Evolutionary conservation across 108 stramenopile species (phyloP), one percentile per base, ranked within the genome.

Genomic region (Fistulifera solaris): DNA sequence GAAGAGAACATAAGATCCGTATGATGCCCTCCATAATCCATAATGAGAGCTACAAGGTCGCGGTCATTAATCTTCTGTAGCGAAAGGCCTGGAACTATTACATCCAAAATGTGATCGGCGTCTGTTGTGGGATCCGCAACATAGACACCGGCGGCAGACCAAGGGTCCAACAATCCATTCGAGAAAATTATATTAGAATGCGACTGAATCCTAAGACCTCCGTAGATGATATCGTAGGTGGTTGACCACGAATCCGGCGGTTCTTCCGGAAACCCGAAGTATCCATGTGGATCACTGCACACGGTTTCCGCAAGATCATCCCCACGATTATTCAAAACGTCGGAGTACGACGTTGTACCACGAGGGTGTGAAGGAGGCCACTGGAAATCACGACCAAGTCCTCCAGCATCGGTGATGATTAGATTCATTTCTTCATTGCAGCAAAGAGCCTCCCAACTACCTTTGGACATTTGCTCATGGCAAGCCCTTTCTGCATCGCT

Each of bases 91-190:
- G 56, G 56, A 22, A 74, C 54, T n/a, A 55, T 14, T 11, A 41
- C 31, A 28, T 41, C 27, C 17, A 15, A 8, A 8, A 12, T 27
- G 40, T 31, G 16, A 52, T 26, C n/a, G 18, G 40, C 21, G 18
- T 41, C 38, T 35, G 40, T 5, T n/a, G 40, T 22, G 38, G 55
- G 54, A 23, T 63, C 23, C 11, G 35, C 21, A 22, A 54, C 54
- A 27, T 56, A 65, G 2, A 94, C 83, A 15, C 90, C 92, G 18
- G 70, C 84, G 25, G 75, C 73, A 22, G 56, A 59, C 95, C 94
- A 96, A 6, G 95, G 95, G 61, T 96, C 95, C 5, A 84, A 48
- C 17, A 73, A 47, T 0, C 95, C 95, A 57, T 93, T 89, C 17
- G 83, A 82, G 55, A 94, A 91, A 17, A 96, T 64, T 46, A 96